Evolutionary conservation across 306 rosid genomes (phyloP), one percentile per base, ranked within the genome.

Genomic region (Gastrolobium bilobum): DNA sequence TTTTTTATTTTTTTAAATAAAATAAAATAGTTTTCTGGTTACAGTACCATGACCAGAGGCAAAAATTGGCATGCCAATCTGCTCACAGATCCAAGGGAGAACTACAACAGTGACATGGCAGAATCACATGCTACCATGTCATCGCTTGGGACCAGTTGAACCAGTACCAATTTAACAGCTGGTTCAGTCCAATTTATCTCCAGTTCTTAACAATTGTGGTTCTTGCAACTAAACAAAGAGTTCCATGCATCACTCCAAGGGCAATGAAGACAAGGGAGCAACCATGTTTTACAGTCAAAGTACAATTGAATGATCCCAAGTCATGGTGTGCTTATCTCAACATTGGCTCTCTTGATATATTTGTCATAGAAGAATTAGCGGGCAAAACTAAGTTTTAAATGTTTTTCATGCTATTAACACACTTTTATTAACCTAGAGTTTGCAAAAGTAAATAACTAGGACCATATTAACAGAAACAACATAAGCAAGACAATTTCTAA

Each of bases 371-470:
- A 46, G 50, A 33, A 20, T 44, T 58, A 0, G 37, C 11, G 51
- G 4, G 7, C 4, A 68, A 75, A 68, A 40, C 2, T 44, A 62
- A 62, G 58, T 20, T 71, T 51, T 39, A 44, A 13, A 14, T 26
- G 51, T 38, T 58, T 60, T 37, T 54, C 77, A 68, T 42, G 72
- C 64, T 8, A 50, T 31, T 40, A 40, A 3, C 15, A 39, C 59
- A 59, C 51, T 50, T 74, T 4, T 42, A 31, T 8, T 52, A 15
- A 61, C 33, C 51, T 46, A 30, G 51, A 71, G 43, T 10, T 34
- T 38, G 68, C 72, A 67, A 47, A 50, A 73, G 63, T 40, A 70
- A 73, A 34, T 66, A 72, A 51, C n/a, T 35, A 52, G 42, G 58
- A 8, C 5, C 43, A 10, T 37, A 54, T 15, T 54, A 70, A 58